Evolutionary conservation across 352 stramenopile species (phyloP), one percentile per base, ranked within the genome.

Genomic region (Phytophthora sp.): DNA sequence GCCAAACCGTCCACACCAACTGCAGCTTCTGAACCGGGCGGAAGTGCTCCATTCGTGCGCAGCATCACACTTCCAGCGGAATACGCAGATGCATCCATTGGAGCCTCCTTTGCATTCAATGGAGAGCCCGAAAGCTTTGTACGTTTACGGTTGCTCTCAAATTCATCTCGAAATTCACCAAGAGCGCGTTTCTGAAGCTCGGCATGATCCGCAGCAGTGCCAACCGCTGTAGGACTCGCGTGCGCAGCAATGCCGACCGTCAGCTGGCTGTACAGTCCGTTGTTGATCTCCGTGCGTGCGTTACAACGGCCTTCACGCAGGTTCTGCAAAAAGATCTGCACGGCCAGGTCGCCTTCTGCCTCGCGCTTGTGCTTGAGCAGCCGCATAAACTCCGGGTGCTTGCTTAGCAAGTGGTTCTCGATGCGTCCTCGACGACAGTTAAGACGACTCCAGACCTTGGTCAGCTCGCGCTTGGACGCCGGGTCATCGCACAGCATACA

Each of bases 401-500:
- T 93, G 59, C 82, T 93, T 71, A 82, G 79, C 46, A 93, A 61
- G 39, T 93, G 84, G 56, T 89, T 93, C 69, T 93, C 84, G 44
- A 93, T 93, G 24, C 84, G 80, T 1, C 84, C 84, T 24, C 84
- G 84, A 6, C 84, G 84, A 41, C 82, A 91, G 59, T 93, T 93
- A 21, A 86, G 38, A 16, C 82, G 84, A 33, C 76, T 89, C 84
- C 84, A 93, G n/a, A 91, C 69, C 62, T 90, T 90, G 21, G 76
- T 84, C 9, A 76, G 55, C 55, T 91, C 77, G 11, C 79, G 82
- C 50, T 74, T 89, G 49, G 73, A 75, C 36, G 62, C 57, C 11
- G 80, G 80, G 41, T 92, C 83, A 41, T 93, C 84, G 59, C 84
- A 93, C 30, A 93, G 68, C 84, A 93, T 91, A 44, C 84, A 93